Conservation (phyloP, 306 rosid species). For the Lupinus albus region DNA sequence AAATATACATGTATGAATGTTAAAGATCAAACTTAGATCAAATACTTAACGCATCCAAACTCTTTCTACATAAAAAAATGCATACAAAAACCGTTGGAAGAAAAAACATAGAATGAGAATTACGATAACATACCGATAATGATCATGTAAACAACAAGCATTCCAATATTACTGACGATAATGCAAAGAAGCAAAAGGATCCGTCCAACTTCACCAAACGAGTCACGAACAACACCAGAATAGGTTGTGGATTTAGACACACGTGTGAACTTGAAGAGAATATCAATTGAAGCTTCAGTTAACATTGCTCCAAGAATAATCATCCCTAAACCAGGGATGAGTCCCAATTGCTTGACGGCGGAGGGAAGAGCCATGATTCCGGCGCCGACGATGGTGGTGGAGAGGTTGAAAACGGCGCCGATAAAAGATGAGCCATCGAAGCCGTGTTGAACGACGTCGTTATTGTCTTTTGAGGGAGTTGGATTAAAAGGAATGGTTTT, state of each 20-base stretch:
- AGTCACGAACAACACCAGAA: slow-evolving; percentile 54
- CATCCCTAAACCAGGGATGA: slow-evolving; percentile 54
- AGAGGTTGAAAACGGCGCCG: slow-evolving; percentile 69
- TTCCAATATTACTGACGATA: slow-evolving; percentile 63
- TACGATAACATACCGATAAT: slow-evolving; percentile 54
- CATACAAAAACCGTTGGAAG: not conserved
- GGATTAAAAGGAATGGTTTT: slow-evolving; percentile 34
- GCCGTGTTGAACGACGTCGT: slow-evolving; percentile 29
- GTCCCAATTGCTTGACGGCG: slow-evolving; percentile 60
- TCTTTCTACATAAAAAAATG: too few species aligned
- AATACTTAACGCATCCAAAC: too few species aligned
- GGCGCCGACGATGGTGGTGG: slow-evolving; percentile 72
- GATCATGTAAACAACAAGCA: slow-evolving; percentile 84
- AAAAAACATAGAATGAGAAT: not conserved
- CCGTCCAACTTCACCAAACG: slow-evolving; percentile 59
- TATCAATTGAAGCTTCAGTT: slow-evolving; percentile 57
- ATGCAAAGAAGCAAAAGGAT: slow-evolving; percentile 57
- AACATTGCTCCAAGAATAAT: slow-evolving; percentile 53
- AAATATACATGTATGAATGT: too few species aligned
- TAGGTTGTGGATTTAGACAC: slow-evolving; percentile 65
- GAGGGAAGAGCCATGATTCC: slow-evolving; percentile 85
- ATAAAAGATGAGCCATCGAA: slow-evolving; percentile 60
- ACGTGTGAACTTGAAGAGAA: slow-evolving; percentile 61
- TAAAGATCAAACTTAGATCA: too few species aligned
- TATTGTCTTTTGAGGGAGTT: slow-evolving; percentile 26